Conservation (phyloP, 345 rosid genomes). For the Turritis glabra region DNA sequence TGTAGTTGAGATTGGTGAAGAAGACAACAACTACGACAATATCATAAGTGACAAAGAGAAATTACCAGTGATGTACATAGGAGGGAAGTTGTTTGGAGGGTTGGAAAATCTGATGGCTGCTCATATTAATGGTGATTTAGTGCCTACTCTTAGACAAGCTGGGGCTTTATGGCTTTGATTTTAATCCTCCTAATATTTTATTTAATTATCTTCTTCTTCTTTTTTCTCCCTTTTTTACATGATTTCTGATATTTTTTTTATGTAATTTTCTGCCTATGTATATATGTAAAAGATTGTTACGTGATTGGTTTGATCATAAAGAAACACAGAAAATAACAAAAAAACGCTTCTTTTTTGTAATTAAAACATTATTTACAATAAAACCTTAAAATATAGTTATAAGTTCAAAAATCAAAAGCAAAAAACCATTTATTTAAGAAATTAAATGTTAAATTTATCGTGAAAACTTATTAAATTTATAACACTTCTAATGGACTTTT, state of each 20-base stretch:
- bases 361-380: background rate
- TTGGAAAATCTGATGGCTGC: constrained; percentile 91
- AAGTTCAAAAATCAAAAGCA: no score
- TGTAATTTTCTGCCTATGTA: background rate
- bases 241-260: constrained; percentile 8
- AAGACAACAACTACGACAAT: constrained; percentile 39
- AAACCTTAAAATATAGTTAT: background rate
- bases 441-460: no score
- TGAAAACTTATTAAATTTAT: background rate
- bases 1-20: constrained; percentile 69
- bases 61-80: constrained; percentile 83
- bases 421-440: no score
- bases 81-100: constrained; percentile 89
- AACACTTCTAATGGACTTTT: no score
- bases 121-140: constrained; percentile 84
- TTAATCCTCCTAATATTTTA: constrained; percentile 4
- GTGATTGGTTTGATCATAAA: constrained; percentile 2
- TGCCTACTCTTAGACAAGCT: constrained; percentile 81
- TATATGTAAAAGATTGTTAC: constrained; percentile 28
- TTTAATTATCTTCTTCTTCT: background rate
- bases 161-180: constrained; percentile 90
- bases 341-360: background rate
- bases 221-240: background rate
- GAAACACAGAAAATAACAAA: background rate
- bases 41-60: constrained; percentile 50